phyloP scores from a whole-genome alignment of 106 monocot species.

The Dendrobium nobile region DNA sequence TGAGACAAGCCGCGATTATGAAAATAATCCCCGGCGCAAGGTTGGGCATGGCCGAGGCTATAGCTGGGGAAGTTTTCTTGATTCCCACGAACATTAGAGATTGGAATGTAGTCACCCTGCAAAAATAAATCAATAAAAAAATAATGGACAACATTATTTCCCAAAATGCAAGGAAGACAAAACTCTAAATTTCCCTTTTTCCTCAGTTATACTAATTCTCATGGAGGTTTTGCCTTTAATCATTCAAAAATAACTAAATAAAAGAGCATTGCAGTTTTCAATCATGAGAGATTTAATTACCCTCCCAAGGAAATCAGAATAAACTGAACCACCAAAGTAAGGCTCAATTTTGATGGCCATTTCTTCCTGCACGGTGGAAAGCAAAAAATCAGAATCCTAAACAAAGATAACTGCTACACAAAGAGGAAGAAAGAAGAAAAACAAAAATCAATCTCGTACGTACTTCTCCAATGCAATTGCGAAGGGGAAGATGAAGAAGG shows the following conservation, averaged over 20 bases:
- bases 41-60: constrained; percentile 72
- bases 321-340: constrained; percentile 32
- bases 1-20: constrained; percentile 42
- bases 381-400: neutral
- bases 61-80: constrained; percentile 53
- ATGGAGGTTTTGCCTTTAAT: neutral
- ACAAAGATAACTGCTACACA: neutral
- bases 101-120: constrained; percentile 46
- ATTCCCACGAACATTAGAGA: constrained; percentile 17
- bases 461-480: constrained; percentile 49
- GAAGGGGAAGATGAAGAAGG: constrained; percentile 45
- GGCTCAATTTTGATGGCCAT: constrained; percentile 46
- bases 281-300: constrained; percentile 17
- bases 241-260: neutral
- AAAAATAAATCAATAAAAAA: neutral
- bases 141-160: neutral
- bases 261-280: neutral
- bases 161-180: neutral
- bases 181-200: neutral
- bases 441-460: neutral
- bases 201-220: neutral
- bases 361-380: constrained; percentile 27
- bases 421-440: neutral
- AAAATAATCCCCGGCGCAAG: constrained; percentile 69
- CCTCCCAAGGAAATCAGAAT: constrained; percentile 44